These are phyloP conservation scores for Nitzschia inconspicua DNA, from an alignment of 108 stramenopile species.

Conservation along the genomic window DNA sequence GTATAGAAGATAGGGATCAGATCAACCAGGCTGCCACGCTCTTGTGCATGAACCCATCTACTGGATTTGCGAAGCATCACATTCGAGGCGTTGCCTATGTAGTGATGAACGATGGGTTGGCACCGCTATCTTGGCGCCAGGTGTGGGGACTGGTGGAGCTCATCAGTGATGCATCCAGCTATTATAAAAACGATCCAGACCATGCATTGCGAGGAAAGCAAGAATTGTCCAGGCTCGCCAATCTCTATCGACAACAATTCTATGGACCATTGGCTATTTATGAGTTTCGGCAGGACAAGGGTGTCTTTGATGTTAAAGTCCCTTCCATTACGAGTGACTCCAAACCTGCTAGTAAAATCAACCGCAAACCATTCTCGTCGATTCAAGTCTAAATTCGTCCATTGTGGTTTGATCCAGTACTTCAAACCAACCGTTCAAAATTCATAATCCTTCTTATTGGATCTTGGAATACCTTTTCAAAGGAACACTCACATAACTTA, in stretches of 20 bases:
- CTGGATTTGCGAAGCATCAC: background rate
- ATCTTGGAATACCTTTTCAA: too few relatives aligned
- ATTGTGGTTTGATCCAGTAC: too few relatives aligned
- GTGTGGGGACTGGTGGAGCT: conserved; percentile 1
- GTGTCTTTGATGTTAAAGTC: too few relatives aligned
- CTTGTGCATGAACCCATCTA: background rate
- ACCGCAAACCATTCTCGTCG: too few relatives aligned
- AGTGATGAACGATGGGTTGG: background rate
- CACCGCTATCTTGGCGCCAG: background rate
- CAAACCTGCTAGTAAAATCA: too few relatives aligned
- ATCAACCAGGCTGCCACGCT: background rate
- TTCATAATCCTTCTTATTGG: too few relatives aligned
- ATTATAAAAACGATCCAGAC: background rate
- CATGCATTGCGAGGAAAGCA: background rate
- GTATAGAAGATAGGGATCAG: background rate
- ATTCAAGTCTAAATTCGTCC: too few relatives aligned
- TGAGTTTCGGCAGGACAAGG: background rate
- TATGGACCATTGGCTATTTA: background rate
- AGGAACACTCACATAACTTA: too few relatives aligned
- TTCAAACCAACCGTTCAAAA: too few relatives aligned
- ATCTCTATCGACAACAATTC: background rate
- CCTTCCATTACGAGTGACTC: too few relatives aligned
- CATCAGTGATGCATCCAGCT: background rate
- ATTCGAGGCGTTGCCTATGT: background rate
- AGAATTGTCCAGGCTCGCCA: background rate